Evolutionary conservation across 2,329 filamentous ascomycete species (phyloP), one percentile per base, ranked within the genome.

Genomic region (Aspergillus fumigatus): DNA sequence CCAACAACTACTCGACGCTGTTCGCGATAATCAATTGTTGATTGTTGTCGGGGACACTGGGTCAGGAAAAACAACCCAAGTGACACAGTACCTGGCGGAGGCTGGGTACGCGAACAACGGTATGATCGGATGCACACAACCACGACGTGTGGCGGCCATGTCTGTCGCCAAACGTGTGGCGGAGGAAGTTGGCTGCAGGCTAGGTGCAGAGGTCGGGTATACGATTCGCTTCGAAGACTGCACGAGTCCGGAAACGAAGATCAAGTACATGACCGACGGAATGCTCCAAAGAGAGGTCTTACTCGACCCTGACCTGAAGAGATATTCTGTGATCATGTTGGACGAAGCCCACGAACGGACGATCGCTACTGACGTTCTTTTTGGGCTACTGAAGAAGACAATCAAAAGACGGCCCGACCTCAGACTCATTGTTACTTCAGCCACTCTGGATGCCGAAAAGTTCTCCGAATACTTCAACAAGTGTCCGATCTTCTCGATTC

Each of bases 221-320:
- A 96, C 90, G 7, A 96, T 99, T 70, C 90, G 94, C 71, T 99
- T 99, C 70, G 94, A 99, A 70, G 94, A 99, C 75, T 89, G 88
- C 71, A 97, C 93, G 0, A 90, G 88, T 62, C 86, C 90, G 1
- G 83, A 87, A 19, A 99, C 94, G 1, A 90, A 88, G 69, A 96
- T 99, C 79, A 99, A 99, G 78, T 99, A 99, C 78, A 97, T 99
- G 93, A 99, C 94, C 17, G 94, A 99, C 68, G 94, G 94, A 74
- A 97, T 97, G 90, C 84, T 99, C 71, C 87, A 97, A 76, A 85
- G 94, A 78, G 94, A 99, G 77, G 92, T 97, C 70, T 82, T 99
- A 52, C 83, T 97, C 64, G 94, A 99, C 71, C 89, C 92, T 0
- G 89, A 96, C 66, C 78, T 99, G 63, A 89, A 84, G 68, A 86